Base-by-base conservation (phyloP, 768 basidiomycete genomes). In the Podaxis sp. region DNA sequence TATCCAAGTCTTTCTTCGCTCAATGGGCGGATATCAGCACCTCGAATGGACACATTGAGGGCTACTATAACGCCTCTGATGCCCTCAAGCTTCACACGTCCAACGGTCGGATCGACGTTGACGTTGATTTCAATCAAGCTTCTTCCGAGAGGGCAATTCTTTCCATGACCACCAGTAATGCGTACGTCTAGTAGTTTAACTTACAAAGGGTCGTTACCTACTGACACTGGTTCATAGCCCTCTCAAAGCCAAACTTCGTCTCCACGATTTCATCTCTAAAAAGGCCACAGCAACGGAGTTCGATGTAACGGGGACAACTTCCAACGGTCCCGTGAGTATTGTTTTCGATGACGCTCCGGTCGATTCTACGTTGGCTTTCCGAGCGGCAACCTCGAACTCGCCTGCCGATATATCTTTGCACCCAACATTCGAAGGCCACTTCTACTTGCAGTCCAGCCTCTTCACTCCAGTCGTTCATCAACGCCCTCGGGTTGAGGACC, bases 401-500 rank as follows among this genome's bases (percentile, higher is more conserved):
- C 46, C 54, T n/a, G 61, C 61, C n/a, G 36, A 56, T 12, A 54
- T 62, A 20, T 22, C 24, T 28, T n/a, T 62, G n/a, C 54, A 62
- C 20, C 55, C 54, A 11, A 62, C 61, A 17, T 62, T 62, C 22
- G 54, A 62, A 40, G 61, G 61, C 10, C 61, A 50, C 8, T 62
- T 62, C 37, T 17, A 33, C 7, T 51, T 62, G 12, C 36, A 28
- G 13, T 56, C 61, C 7, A 36, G 17, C 24, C 33, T 48, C 20
- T 50, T 62, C 33, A 56, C 22, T 13, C 46, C 61, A 3, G n/a
- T 50, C 17, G 37, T 62, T 37, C 44, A 56, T n/a, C 17, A 56
- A 36, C 54, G 20, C 17, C 53, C 40, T 8, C 8, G 13, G 3
- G 61, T 62, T 37, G 61, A 62, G 36, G 61, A 62, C 26, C 61